phyloP scores from a whole-genome alignment of 768 basidiomycete species.

The Tulasnella sp. region DNA sequence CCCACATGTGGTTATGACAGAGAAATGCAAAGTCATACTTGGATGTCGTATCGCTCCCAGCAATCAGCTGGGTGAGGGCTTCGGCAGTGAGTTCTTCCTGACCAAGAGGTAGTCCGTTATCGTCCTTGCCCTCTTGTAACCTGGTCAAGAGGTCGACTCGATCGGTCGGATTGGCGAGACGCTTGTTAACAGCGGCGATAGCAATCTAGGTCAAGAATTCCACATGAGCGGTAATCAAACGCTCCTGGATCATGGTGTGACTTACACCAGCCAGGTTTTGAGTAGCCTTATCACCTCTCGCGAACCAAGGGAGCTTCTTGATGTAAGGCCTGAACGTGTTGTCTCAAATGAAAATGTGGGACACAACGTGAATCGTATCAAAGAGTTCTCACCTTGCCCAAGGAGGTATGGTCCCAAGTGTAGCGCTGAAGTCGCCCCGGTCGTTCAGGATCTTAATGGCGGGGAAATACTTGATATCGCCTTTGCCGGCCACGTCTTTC shows the following conservation, averaged over 20 bases:
- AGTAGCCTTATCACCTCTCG: constrained; percentile 52
- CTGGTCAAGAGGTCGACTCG: constrained; percentile 73
- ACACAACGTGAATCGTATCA: background rate
- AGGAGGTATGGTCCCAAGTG: constrained; percentile 66
- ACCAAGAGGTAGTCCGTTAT: constrained; percentile 67
- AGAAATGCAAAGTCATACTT: constrained; percentile 43
- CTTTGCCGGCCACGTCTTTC: constrained; percentile 19
- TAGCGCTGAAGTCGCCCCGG: constrained; percentile 76
- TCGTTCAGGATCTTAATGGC: constrained; percentile 80
- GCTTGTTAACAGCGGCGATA: constrained; percentile 45
- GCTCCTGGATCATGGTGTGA: background rate
- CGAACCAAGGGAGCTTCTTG: constrained; percentile 64
- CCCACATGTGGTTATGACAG: background rate
- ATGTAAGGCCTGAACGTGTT: constrained; percentile 37
- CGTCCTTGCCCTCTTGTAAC: constrained; percentile 66
- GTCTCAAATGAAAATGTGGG: background rate
- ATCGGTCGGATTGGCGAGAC: constrained; percentile 54
- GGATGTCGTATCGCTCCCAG: constrained; percentile 86
- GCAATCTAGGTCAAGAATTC: constrained; percentile 20
- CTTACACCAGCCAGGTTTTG: constrained; percentile 54
- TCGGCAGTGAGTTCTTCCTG: constrained; percentile 80
- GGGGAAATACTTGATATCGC: constrained; percentile 39
- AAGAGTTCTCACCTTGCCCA: constrained; percentile 35
- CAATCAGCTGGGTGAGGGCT: constrained; percentile 73
- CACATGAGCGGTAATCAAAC: background rate